Evolutionary conservation across 2,329 filamentous ascomycete genomes (phyloP).

Genomic region (Chrysoporthe deuterocubensis): DNA sequence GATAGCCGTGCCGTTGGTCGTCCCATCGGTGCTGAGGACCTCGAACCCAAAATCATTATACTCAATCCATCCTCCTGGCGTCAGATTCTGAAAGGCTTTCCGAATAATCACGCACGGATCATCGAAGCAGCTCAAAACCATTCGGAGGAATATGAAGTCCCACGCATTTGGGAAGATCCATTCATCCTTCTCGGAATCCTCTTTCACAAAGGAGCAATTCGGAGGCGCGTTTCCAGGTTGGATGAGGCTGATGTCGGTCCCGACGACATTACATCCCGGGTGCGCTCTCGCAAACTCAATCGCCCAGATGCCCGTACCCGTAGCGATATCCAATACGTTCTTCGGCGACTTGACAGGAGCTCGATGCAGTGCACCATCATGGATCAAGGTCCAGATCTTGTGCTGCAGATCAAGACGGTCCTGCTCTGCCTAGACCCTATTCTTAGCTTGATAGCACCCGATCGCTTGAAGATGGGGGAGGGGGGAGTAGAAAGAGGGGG

Average conservation of each 20-base stretch:
- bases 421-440: no score
- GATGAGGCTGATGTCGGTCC: slow-evolving; percentile 51
- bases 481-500: no score
- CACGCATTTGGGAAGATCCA: slow-evolving; percentile 54
- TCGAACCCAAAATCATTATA: slow-evolving; percentile 34
- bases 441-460: no score
- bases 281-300: slow-evolving; percentile 49
- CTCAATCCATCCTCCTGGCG: slow-evolving; percentile 45
- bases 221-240: slow-evolving; percentile 48
- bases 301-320: slow-evolving; percentile 54
- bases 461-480: no score
- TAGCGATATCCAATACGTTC: slow-evolving; percentile 52
- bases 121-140: slow-evolving; percentile 53
- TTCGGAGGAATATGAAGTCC: slow-evolving; percentile 56
- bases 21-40: no score
- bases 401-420: slow-evolving; percentile 30
- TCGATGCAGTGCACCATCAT: slow-evolving; percentile 46
- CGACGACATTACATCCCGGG: slow-evolving; percentile 43
- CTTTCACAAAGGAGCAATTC: slow-evolving; percentile 58
- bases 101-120: slow-evolving; percentile 52
- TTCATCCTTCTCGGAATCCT: slow-evolving; percentile 51
- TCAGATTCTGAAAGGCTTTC: slow-evolving; percentile 47
- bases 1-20: no score
- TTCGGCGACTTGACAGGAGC: slow-evolving; percentile 49
- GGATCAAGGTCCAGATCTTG: slow-evolving; percentile 45